Conservation (phyloP, 2,329 filamentous ascomycete genomes). For the Aulographum hederae region DNA sequence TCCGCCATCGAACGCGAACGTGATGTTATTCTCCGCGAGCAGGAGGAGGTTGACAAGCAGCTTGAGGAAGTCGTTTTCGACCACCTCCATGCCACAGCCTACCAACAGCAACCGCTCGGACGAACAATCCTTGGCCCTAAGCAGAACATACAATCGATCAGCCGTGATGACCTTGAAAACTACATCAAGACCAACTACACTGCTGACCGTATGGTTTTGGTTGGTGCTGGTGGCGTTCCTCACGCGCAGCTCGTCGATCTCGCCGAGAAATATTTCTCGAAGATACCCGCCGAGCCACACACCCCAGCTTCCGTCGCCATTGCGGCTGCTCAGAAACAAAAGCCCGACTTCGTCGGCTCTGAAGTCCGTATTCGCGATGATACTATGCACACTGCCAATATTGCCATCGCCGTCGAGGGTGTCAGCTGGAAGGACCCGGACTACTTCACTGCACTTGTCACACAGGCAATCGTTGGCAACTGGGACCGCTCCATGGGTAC, state of each 20-base stretch:
- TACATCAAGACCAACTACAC: constrained; percentile 99
- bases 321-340: constrained; percentile 60
- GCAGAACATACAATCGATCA: constrained; percentile 96
- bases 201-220: constrained; percentile 97
- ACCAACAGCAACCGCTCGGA: constrained; percentile 87
- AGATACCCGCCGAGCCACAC: constrained; percentile 57
- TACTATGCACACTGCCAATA: constrained; percentile 89
- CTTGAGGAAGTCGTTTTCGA: constrained; percentile 98
- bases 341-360: constrained; percentile 90
- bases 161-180: constrained; percentile 71
- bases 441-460: constrained; percentile 95
- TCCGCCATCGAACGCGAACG: constrained; percentile 90
- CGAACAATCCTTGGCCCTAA: constrained; percentile 95
- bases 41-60: constrained; percentile 99
- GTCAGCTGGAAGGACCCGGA: constrained; percentile 98
- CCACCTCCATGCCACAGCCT: constrained; percentile 95
- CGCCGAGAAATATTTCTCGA: constrained; percentile 86
- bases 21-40: constrained; percentile 95
- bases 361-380: constrained; percentile 93
- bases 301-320: constrained; percentile 54
- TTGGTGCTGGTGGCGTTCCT: constrained; percentile 83
- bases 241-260: constrained; percentile 89
- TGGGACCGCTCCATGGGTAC: constrained; percentile 99
- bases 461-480: constrained; percentile 97
- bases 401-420: constrained; percentile 96